A percentile compares a stretch with the other conserved stretches of the same genome.
Conservation (phyloP, 345 rosid species). For the Salix caprea region DNA sequence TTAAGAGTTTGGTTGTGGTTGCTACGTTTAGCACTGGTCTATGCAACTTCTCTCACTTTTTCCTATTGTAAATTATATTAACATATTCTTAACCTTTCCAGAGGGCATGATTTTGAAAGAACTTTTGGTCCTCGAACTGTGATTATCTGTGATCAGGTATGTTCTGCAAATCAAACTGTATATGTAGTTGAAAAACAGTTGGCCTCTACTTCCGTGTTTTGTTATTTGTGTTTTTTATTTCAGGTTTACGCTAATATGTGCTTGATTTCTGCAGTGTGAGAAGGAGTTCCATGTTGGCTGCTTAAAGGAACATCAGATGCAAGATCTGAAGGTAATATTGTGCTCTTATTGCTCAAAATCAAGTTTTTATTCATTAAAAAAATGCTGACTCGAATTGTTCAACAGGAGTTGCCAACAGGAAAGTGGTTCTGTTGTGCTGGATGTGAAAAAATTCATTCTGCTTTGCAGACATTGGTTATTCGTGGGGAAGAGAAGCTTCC, state of each 20-base stretch:
- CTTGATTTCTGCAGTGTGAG: conserved; percentile 52
- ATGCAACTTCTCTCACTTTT: background rate
- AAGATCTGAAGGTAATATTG: conserved; percentile 64
- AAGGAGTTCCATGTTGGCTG: conserved; percentile 95
- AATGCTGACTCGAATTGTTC: conserved; percentile 16
- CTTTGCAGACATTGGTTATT: conserved; percentile 46
- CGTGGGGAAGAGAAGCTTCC: conserved; percentile 79
- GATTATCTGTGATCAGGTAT: conserved; percentile 91
- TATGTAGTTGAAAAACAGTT: background rate
- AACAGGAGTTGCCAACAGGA: conserved; percentile 84
- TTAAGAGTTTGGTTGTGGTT: background rate
- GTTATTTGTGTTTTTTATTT: background rate
- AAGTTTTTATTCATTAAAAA: background rate
- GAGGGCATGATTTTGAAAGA: conserved; percentile 63
- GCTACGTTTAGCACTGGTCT: background rate
- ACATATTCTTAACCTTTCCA: conserved; percentile 31
- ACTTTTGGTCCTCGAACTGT: conserved; percentile 82
- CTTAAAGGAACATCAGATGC: conserved; percentile 69
- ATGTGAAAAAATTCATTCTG: conserved; percentile 49
- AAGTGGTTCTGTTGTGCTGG: conserved; percentile 76
- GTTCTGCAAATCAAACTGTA: conserved; percentile 9
- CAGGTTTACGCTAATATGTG: background rate
- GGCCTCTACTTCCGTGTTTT: background rate
- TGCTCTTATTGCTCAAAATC: background rate
- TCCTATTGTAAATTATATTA: background rate